Percentiles rank a stretch among this genome's conserved stretches.
phyloP scores from a whole-genome alignment of 805 yeast species.

The Candida adriatica region DNA sequence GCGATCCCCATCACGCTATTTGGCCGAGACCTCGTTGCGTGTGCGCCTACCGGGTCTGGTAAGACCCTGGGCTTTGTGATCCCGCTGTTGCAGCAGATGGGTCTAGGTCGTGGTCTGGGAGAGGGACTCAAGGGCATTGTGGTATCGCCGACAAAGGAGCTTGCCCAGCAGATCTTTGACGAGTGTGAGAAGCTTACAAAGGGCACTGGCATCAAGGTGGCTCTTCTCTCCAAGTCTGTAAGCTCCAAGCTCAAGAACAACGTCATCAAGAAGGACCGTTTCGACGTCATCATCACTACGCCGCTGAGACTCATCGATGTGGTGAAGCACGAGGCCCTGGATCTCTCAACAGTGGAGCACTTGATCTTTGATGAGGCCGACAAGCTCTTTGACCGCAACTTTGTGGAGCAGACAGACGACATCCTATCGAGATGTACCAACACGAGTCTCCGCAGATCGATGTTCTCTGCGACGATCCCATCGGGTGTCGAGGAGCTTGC shows the following conservation, averaged over 20 bases:
- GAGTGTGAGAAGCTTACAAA: constrained; percentile 54
- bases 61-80: constrained; percentile 86
- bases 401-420: constrained; percentile 85
- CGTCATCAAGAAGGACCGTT: constrained; percentile 51
- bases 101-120: constrained; percentile 18
- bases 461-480: constrained; percentile 94
- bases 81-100: constrained; percentile 62
- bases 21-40: constrained; percentile 74
- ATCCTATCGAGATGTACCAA: constrained; percentile 46
- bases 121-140: constrained; percentile 59
- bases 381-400: constrained; percentile 78
- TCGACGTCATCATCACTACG: constrained; percentile 78
- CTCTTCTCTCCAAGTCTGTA: constrained; percentile 63
- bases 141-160: constrained; percentile 91
- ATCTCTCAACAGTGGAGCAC: constrained; percentile 60
- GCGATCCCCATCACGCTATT: constrained; percentile 70
- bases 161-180: constrained; percentile 77
- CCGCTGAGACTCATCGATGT: constrained; percentile 85
- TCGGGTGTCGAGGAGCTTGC: constrained; percentile 90
- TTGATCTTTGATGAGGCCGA: constrained; percentile 95
- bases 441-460: constrained; percentile 50
- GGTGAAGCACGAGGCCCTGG: constrained; percentile 52
- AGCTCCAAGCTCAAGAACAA: constrained; percentile 62
- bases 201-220: constrained; percentile 41
- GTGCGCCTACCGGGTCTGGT: constrained; percentile 99